These are phyloP conservation scores for Aquilaria sinensis DNA, from an alignment of 345 rosid species.

Conservation along the genomic window DNA sequence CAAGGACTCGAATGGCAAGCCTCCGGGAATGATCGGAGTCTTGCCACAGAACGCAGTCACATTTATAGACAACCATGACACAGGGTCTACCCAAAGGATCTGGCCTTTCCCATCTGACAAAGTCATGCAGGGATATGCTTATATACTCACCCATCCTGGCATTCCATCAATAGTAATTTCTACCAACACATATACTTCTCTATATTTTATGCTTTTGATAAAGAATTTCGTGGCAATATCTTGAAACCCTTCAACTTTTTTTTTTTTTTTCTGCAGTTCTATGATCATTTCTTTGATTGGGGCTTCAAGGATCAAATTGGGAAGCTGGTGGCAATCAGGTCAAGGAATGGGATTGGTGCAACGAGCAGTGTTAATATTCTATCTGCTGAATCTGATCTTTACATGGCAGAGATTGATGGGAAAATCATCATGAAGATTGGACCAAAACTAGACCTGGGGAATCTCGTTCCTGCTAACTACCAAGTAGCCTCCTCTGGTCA, in stretches of 20 bases:
- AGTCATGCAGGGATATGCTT: constrained; percentile 76
- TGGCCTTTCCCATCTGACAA: constrained; percentile 75
- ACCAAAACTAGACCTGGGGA: constrained; percentile 52
- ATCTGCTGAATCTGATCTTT: constrained; percentile 50
- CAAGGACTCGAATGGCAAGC: constrained; percentile 56
- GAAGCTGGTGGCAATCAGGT: constrained; percentile 38
- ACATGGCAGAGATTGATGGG: constrained; percentile 51
- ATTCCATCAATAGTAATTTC: constrained; percentile 51
- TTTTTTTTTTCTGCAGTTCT: constrained; percentile 43
- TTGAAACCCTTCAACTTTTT: too few relatives aligned
- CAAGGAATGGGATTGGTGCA: constrained; percentile 30
- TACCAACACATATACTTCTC: not conserved
- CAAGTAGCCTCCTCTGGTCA: constrained; percentile 42
- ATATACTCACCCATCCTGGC: constrained; percentile 82
- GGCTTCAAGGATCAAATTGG: constrained; percentile 46
- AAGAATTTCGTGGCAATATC: too few relatives aligned
- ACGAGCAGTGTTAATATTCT: constrained; percentile 42
- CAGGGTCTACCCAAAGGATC: constrained; percentile 40
- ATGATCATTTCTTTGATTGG: constrained; percentile 63
- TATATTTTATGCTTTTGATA: not conserved
- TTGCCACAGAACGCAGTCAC: constrained; percentile 63
- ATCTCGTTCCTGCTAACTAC: constrained; percentile 50
- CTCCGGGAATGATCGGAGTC: constrained; percentile 64
- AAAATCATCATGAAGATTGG: constrained; percentile 69
- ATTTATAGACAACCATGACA: constrained; percentile 74